Base-by-base conservation (phyloP, 2,329 filamentous ascomycete species). In the Colletotrichum sp. region DNA sequence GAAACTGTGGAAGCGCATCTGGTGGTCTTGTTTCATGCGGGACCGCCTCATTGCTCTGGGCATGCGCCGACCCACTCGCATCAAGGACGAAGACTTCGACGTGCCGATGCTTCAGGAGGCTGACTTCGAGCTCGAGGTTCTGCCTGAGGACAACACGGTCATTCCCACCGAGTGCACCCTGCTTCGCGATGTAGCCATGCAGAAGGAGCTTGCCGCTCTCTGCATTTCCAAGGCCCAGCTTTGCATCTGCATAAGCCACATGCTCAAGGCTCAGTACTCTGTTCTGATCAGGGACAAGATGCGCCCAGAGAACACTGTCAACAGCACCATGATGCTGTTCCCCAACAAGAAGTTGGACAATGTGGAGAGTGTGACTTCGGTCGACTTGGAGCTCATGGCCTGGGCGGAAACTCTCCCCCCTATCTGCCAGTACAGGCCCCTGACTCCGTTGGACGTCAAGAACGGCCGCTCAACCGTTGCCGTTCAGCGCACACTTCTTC, bases 11-110 rank as follows among this genome's bases (percentile, higher is more conserved):
- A 98, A 98, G 86, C 91, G 96, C 69, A 97, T 98, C 79, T 99
- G 96, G 96, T 99, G 96, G 96, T 98, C 95, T 36, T 98, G 95
- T 78, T 98, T 98, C 82, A 98, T 98, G 92, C 93, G 96, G 71
- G 96, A 99, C 85, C 94, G 96, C 65, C 90, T 98, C 57, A 96
- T 98, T 78, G 96, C 96, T 3, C 88, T 99, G 15, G 96, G 96
- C 72, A 98, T 98, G 96, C 92, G 96, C 72, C 92, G 96, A 70
- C 96, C 96, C 6, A 98, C 96, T 52, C 91, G 96, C 69, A 98
- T 98, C 85, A 98, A 98, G 88, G 93, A 96, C 76, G 95, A 97
- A 80, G 96, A 98, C 83, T 98, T 95, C 82, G 95, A 98, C 82
- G 96, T 98, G 34, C 95, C 96, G 1, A 97, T 98, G 95, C 89